phyloP scores from a whole-genome alignment of 352 stramenopile genomes.

The Phytophthora aleatoria region DNA sequence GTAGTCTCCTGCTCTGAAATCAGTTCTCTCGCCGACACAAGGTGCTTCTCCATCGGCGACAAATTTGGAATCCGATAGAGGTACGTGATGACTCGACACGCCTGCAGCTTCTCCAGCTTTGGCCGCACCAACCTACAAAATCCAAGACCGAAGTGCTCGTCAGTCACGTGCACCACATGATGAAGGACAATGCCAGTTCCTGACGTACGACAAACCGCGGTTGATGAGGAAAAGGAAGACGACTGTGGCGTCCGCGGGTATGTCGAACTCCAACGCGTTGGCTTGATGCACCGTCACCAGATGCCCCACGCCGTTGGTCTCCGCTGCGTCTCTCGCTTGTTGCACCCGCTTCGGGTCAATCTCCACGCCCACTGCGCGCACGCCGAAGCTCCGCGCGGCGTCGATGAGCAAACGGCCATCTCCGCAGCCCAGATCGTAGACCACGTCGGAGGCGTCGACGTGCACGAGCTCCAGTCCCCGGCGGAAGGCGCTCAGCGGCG shows the following conservation, averaged over 20 bases:
- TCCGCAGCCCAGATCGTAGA: constrained; percentile 84
- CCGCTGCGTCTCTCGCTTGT: constrained; percentile 32
- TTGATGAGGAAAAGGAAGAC: constrained; percentile 87
- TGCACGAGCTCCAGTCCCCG: constrained; percentile 59
- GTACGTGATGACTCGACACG: constrained; percentile 76
- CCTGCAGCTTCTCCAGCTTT: constrained; percentile 47
- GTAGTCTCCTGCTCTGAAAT: constrained; percentile 7
- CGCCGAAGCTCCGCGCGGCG: constrained; percentile 49
- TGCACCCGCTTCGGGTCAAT: constrained; percentile 56
- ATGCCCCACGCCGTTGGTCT: constrained; percentile 38
- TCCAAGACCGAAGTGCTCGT: constrained; percentile 1
- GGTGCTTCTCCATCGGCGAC: constrained; percentile 44
- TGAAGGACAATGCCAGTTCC: not conserved
- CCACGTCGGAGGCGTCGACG: constrained; percentile 45
- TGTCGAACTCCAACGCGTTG: constrained; percentile 77
- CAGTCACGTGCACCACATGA: constrained; percentile 1
- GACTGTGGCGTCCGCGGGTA: constrained; percentile 60
- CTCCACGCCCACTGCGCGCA: constrained; percentile 70
- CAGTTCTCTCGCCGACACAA: constrained; percentile 50
- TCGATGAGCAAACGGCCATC: constrained; percentile 75
- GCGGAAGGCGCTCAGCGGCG: constrained; percentile 64
- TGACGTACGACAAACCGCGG: constrained; percentile 61
- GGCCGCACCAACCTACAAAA: constrained; percentile 50
- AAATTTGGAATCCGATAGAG: constrained; percentile 68
- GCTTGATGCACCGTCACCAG: constrained; percentile 69